Conservation (phyloP, 352 stramenopile species). For the Phytopythium cucurbitacearum region DNA sequence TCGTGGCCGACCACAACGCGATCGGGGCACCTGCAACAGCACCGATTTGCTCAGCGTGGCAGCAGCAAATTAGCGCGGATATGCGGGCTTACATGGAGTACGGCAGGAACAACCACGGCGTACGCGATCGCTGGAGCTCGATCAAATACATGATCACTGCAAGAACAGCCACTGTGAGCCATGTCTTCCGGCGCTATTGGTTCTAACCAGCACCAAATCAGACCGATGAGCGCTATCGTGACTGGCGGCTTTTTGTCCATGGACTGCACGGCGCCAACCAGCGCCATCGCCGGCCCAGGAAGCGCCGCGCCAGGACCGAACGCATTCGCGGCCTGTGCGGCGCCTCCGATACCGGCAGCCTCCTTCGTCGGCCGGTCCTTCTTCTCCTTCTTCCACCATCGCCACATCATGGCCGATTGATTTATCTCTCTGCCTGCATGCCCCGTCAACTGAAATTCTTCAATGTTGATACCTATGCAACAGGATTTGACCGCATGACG, state of each 20-base stretch:
- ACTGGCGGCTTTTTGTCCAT: slow-evolving; percentile 61
- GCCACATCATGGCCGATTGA: background rate
- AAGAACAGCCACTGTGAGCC: background rate
- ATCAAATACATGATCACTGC: slow-evolving; percentile 51
- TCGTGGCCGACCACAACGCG: slow-evolving; percentile 39
- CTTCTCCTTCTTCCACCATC: background rate
- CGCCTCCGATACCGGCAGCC: background rate
- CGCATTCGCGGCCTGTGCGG: background rate
- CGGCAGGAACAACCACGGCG: slow-evolving; percentile 25
- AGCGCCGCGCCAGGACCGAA: background rate
- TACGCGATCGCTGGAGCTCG: slow-evolving; percentile 44
- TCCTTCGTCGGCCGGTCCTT: background rate
- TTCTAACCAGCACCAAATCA: background rate
- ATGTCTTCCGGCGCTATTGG: background rate
- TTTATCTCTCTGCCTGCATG: background rate
- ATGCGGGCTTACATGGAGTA: slow-evolving; percentile 41
- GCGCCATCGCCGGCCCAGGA: slow-evolving; percentile 19
- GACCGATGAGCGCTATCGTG: slow-evolving; percentile 42
- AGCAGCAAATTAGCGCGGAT: background rate
- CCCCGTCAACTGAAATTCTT: background rate
- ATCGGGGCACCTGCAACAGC: slow-evolving; percentile 52
- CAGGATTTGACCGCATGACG: too few relatives aligned
- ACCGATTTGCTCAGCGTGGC: background rate
- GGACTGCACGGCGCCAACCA: slow-evolving; percentile 38
- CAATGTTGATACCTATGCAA: slow-evolving; percentile 3